These are phyloP conservation scores for Aspergillus leporis DNA, from an alignment of 495 filamentous ascomycete species.

Conservation along the genomic window DNA sequence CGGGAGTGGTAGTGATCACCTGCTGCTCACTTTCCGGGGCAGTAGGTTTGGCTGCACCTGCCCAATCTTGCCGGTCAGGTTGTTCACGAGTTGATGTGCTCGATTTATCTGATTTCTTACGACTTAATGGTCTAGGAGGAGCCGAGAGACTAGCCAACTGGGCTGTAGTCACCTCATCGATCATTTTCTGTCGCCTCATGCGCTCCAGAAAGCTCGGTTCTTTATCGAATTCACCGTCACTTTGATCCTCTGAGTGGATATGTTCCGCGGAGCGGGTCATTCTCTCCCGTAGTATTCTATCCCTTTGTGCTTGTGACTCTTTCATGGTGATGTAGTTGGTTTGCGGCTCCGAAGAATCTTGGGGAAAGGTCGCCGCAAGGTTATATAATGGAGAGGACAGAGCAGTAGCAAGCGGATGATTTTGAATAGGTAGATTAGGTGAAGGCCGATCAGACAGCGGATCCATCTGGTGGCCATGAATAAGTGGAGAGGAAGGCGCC, in stretches of 20 bases:
- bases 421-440: conserved; percentile 50
- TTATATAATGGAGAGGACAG: conserved; percentile 44
- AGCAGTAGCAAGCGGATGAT: conserved; percentile 34
- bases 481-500: conserved; percentile 52
- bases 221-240: conserved; percentile 49
- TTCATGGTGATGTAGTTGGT: conserved; percentile 52
- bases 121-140: conserved; percentile 27
- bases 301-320: conserved; percentile 47
- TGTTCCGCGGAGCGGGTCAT: conserved; percentile 42
- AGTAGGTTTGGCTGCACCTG: conserved; percentile 6
- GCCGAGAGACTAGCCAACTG: conserved; percentile 45
- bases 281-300: conserved; percentile 36
- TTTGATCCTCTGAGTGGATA: conserved; percentile 40
- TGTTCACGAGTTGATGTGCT: conserved; percentile 6
- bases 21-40: conserved; percentile 19
- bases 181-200: conserved; percentile 34
- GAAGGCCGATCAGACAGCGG: conserved; percentile 51
- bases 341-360: conserved; percentile 49
- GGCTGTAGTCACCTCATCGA: conserved; percentile 38
- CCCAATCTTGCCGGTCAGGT: conserved; percentile 9
- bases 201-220: conserved; percentile 45
- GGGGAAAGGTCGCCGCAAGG: conserved; percentile 33
- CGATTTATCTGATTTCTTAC: conserved; percentile 7
- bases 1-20: conserved; percentile 17
- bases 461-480: conserved; percentile 40